Percentiles rank a stretch among this genome's conserved stretches.
phyloP scores from a whole-genome alignment of 2,329 filamentous ascomycete genomes.

The Fusarium globosum region DNA sequence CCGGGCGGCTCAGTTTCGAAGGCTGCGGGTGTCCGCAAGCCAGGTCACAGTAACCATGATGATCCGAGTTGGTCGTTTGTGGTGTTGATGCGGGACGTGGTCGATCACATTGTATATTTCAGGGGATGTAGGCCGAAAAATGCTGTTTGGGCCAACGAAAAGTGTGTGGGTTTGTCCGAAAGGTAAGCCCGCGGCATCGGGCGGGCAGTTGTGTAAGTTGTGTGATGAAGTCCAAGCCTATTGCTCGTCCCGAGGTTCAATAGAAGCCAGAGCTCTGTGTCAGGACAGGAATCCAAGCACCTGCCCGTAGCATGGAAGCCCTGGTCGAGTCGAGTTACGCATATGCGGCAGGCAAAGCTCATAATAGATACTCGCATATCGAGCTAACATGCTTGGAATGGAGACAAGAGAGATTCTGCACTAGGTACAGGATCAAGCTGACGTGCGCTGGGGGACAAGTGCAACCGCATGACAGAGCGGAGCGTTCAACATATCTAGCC shows the following conservation, averaged over 20 bases:
- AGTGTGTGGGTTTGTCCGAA: background rate
- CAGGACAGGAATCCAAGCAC: background rate
- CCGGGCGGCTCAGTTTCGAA: slow-evolving; percentile 7
- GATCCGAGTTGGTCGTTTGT: slow-evolving; percentile 2
- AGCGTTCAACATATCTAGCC: slow-evolving; percentile 1
- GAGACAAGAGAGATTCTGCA: slow-evolving; percentile 29
- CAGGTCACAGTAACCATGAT: slow-evolving; percentile 2
- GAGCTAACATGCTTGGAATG: background rate
- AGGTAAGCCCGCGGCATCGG: background rate
- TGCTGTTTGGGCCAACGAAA: background rate
- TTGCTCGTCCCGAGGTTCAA: background rate
- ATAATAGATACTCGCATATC: slow-evolving; percentile 15
- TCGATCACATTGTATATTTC: background rate
- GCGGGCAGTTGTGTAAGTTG: background rate
- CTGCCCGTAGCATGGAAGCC: background rate
- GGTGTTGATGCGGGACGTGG: slow-evolving; percentile 3
- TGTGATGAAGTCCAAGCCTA: background rate
- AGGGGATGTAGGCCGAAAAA: background rate
- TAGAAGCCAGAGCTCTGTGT: background rate
- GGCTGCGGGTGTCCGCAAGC: slow-evolving; percentile 28
- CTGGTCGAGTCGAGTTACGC: background rate
- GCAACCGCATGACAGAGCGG: slow-evolving; percentile 11
- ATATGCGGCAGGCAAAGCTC: background rate
- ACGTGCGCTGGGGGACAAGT: slow-evolving; percentile 15
- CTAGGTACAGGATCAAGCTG: background rate